Percentiles rank a stretch among this genome's conserved stretches.
phyloP scores from a whole-genome alignment of 768 basidiomycete genomes.

The Fomitopsis serialis region DNA sequence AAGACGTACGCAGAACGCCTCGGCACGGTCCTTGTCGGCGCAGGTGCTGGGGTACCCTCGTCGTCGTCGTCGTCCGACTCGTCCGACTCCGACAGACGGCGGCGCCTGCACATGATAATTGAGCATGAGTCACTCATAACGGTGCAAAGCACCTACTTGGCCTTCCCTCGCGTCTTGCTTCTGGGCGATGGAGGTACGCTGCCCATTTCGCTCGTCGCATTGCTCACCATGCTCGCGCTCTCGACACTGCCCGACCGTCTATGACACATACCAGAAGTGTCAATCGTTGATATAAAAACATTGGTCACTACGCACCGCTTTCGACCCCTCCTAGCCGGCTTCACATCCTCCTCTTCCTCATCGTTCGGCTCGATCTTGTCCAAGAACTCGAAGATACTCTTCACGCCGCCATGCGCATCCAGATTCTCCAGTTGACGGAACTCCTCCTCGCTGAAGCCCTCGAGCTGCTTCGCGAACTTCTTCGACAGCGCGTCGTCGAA shows the following conservation, averaged over 20 bases:
- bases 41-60: slow-evolving; percentile 26
- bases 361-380: slow-evolving; percentile 67
- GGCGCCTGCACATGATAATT: slow-evolving; percentile 34
- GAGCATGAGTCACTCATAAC: slow-evolving; percentile 19
- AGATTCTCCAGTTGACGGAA: slow-evolving; percentile 59
- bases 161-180: slow-evolving; percentile 17
- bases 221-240: slow-evolving; percentile 37
- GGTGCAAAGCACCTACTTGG: slow-evolving; percentile 30
- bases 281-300: neutral
- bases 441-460: slow-evolving; percentile 68
- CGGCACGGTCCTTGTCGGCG: slow-evolving; percentile 49
- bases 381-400: slow-evolving; percentile 62
- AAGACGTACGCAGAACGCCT: slow-evolving; percentile 52
- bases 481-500: slow-evolving; percentile 66
- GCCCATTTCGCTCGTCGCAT: slow-evolving; percentile 20
- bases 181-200: slow-evolving; percentile 9
- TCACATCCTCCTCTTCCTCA: slow-evolving; percentile 43
- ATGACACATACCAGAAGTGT: slow-evolving; percentile 4
- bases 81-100: slow-evolving; percentile 48
- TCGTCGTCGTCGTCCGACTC: slow-evolving; percentile 39
- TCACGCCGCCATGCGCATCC: slow-evolving; percentile 8
- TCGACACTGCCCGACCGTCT: slow-evolving; percentile 59
- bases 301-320: slow-evolving; percentile 34
- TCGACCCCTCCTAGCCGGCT: slow-evolving; percentile 34
- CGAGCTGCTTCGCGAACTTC: slow-evolving; percentile 66